These are phyloP conservation scores for Salix arbutifolia DNA, from an alignment of 345 rosid species.

Conservation along the genomic window DNA sequence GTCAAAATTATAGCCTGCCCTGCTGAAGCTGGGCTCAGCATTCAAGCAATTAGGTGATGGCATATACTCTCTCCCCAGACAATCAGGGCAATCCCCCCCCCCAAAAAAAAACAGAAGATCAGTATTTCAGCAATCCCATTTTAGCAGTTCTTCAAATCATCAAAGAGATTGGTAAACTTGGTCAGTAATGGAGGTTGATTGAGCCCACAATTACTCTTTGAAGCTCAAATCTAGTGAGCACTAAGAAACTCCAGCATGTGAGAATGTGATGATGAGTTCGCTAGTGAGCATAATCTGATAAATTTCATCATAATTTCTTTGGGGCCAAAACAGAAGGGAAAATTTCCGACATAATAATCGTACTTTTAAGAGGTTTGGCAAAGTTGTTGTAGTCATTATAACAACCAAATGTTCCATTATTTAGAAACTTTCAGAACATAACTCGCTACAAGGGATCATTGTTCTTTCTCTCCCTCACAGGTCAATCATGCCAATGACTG, in stretches of 20 bases:
- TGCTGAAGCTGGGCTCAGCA: background rate
- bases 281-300: slow-evolving; percentile 9
- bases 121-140: slow-evolving; percentile 1
- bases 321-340: slow-evolving; percentile 19
- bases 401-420: slow-evolving; percentile 37
- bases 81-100: background rate
- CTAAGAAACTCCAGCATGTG: slow-evolving; percentile 38
- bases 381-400: slow-evolving; percentile 32
- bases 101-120: slow-evolving; percentile 4
- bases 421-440: slow-evolving; percentile 38
- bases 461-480: slow-evolving; percentile 17
- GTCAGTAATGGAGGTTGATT: slow-evolving; percentile 21
- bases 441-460: background rate
- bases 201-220: background rate
- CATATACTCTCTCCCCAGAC: background rate
- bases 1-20: background rate
- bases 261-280: slow-evolving; percentile 20
- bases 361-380: slow-evolving; percentile 23
- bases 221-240: background rate
- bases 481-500: slow-evolving; percentile 40
- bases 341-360: slow-evolving; percentile 43
- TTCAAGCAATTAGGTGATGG: background rate
- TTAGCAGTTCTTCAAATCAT: slow-evolving; percentile 24
- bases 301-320: slow-evolving; percentile 4
- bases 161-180: slow-evolving; percentile 15